These are phyloP conservation scores for Chaetomium olivaceum DNA, from an alignment of 2,329 filamentous ascomycete species.

Conservation along the genomic window DNA sequence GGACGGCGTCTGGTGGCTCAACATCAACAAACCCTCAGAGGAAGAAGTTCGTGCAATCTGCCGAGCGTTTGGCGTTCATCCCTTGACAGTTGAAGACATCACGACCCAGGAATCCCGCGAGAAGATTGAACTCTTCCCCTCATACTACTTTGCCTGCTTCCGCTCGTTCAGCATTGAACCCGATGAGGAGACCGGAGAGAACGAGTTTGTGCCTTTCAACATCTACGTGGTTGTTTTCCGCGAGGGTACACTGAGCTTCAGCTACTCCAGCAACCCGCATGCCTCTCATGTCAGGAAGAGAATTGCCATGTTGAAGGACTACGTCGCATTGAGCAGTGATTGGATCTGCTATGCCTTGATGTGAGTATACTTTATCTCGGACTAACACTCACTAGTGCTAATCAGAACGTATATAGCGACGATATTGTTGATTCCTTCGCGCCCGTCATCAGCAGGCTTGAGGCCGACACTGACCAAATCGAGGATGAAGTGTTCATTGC, in stretches of 20 bases:
- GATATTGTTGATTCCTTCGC: conserved; percentile 97
- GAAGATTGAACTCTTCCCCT: conserved; percentile 96
- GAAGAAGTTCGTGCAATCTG: conserved; percentile 86
- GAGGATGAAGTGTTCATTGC: conserved; percentile 95
- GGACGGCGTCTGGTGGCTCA: conserved; percentile 97
- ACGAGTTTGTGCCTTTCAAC: conserved; percentile 92
- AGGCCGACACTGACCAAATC: conserved; percentile 85
- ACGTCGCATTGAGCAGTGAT: conserved; percentile 89
- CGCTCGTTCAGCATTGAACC: conserved; percentile 78
- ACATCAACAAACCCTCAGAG: conserved; percentile 85
- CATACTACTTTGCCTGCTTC: conserved; percentile 98
- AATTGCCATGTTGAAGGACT: conserved; percentile 91
- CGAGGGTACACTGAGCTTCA: conserved; percentile 92
- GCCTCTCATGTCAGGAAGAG: conserved; percentile 85
- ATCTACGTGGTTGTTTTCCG: conserved; percentile 97
- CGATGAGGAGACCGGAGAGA: conserved; percentile 72
- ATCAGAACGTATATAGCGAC: conserved; percentile 60
- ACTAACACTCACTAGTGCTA: conserved; percentile 26
- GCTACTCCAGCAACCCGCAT: conserved; percentile 84
- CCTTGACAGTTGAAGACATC: conserved; percentile 94
- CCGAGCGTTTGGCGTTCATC: conserved; percentile 93
- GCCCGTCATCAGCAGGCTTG: conserved; percentile 82
- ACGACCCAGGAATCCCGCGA: conserved; percentile 92
- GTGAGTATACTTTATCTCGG: conserved; percentile 50
- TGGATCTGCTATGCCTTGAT: conserved; percentile 99